Base-by-base conservation (phyloP, 208 protist genomes). In the Trypanosoma platydactyli region DNA sequence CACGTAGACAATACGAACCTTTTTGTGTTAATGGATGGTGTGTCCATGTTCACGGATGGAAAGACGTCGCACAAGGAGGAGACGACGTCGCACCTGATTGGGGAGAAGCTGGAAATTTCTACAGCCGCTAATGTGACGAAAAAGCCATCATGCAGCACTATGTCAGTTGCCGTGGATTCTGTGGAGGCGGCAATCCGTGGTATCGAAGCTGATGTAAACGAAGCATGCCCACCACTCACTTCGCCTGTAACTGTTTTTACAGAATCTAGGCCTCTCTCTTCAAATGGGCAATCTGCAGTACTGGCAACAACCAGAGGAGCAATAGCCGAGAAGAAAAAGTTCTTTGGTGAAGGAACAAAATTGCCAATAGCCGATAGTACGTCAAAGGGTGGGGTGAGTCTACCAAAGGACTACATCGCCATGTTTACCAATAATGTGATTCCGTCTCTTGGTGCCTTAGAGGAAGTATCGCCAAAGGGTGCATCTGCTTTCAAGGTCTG, bases 1-100 rank as follows among this genome's bases (percentile, higher is more conserved):
- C 90, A 96, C 64, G 79, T 96, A 1, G 81, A 89, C 73, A 91
- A 92, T 77, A 96, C 90, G 13, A 96, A 93, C 64, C 64, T 96
- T 20, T 96, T 94, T 55, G 86, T 96, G 0, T 62, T 96, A 15
- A 74, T 96, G 41, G 87, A 96, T 59, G 90, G 90, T 55, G 80
- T 92, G 41, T 92, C 90, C 12, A 92, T 92, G 86, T 94, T 94
- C 64, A 68, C 86, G 22, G 90, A 96, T 51, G 86, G 83, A 33
- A 83, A 89, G 63, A 78, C 79, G 18, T 85, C 79, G 6, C 92
- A 86, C 58, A 90, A 74, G n/a, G 83, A 83, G 30, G 77, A 78
- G 9, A 60, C 80, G 12, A 70, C 89, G 42, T 54, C 79, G n/a
- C 69, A 33, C 76, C 13, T 70, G 85, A 1, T 48, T 74, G 42